phyloP scores from a whole-genome alignment of 441 rosid species.

The Hura crepitans region DNA sequence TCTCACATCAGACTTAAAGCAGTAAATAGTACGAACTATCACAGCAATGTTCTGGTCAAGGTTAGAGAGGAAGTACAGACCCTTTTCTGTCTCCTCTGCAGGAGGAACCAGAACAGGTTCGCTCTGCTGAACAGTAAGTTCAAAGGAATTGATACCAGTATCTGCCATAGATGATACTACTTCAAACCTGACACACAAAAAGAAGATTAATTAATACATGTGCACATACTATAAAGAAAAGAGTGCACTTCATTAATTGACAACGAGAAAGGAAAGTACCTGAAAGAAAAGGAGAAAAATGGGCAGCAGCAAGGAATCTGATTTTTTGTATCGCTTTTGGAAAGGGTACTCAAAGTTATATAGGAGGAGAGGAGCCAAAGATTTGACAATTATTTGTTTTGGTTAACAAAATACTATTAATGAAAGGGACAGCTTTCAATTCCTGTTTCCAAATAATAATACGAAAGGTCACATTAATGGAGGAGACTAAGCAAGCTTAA shows the following conservation, averaged over 20 bases:
- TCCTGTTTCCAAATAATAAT: background rate
- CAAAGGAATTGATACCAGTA: conserved; percentile 20
- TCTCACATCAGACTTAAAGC: conserved; percentile 58
- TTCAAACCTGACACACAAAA: conserved; percentile 23
- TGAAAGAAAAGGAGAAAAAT: background rate
- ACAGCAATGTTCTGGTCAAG: conserved; percentile 85
- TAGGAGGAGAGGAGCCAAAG: conserved; percentile 25
- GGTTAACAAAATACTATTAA: conserved; percentile 11
- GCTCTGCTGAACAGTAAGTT: conserved; percentile 41
- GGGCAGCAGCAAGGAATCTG: background rate
- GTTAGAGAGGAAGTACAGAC: conserved; percentile 66
- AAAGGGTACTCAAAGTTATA: conserved; percentile 21
- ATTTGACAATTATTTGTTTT: conserved; percentile 14
- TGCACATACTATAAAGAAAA: background rate
- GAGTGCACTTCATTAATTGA: background rate
- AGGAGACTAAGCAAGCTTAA: background rate
- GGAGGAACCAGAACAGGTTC: conserved; percentile 55
- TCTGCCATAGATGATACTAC: conserved; percentile 30
- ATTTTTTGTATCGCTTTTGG: background rate
- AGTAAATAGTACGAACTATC: conserved; percentile 61
- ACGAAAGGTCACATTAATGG: conserved; percentile 7
- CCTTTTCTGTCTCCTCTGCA: conserved; percentile 53
- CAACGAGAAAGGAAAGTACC: conserved; percentile 15
- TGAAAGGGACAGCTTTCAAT: conserved; percentile 24
- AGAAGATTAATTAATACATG: background rate